These are phyloP conservation scores for Mortierella sp. DNA, from an alignment of 371 early-diverging fungal genomes.

Conservation along the genomic window DNA sequence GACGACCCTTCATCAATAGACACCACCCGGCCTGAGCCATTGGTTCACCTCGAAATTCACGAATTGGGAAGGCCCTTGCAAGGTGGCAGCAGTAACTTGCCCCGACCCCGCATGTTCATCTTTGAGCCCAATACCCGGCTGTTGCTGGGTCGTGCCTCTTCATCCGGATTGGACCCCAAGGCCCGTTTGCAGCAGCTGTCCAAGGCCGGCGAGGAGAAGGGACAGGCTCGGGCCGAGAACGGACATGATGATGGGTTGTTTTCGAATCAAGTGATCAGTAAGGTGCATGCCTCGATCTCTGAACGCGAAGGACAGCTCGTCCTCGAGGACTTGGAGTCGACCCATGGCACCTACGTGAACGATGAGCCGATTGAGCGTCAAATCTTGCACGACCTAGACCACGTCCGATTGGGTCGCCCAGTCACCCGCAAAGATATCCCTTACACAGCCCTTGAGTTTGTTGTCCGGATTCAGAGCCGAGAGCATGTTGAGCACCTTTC, in stretches of 20 bases:
- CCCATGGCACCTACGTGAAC: conserved; percentile 47
- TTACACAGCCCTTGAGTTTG: conserved; percentile 28
- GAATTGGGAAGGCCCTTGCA: neutral
- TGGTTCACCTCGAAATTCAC: conserved; percentile 9
- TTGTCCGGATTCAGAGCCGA: conserved; percentile 21
- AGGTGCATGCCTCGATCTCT: conserved; percentile 25
- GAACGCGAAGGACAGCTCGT: conserved; percentile 26
- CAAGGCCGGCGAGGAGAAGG: neutral
- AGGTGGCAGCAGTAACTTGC: neutral
- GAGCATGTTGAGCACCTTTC: neutral
- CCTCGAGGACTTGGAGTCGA: conserved; percentile 33
- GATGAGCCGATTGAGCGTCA: conserved; percentile 4
- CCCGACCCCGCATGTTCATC: conserved; percentile 19
- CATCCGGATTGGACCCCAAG: conserved; percentile 18
- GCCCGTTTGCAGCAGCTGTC: conserved; percentile 10
- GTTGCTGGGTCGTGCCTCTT: conserved; percentile 34
- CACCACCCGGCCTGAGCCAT: neutral
- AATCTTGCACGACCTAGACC: conserved; percentile 24
- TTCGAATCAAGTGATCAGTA: conserved; percentile 45
- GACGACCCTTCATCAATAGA: neutral
- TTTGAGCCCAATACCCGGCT: conserved; percentile 16
- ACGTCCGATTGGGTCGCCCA: conserved; percentile 24
- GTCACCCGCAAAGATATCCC: conserved; percentile 32
- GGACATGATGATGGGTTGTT: conserved; percentile 33
- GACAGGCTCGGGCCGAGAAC: conserved; percentile 18